Evolutionary conservation across 805 yeast genomes (phyloP).

Genomic region (Kodamaea nitidulidarum): DNA sequence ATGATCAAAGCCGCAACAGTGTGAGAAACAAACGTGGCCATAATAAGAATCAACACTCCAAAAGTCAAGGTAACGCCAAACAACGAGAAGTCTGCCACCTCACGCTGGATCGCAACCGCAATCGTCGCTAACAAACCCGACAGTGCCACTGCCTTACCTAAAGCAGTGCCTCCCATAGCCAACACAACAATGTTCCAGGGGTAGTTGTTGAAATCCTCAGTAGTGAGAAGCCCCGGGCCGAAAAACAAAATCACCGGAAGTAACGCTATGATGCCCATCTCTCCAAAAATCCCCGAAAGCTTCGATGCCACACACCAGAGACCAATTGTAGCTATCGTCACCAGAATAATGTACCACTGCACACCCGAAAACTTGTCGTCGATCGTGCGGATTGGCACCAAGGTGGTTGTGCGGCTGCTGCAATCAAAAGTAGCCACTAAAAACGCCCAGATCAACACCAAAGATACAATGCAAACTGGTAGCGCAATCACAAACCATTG

Average conservation of each 20-base stretch:
- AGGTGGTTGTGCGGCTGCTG: conserved; percentile 40
- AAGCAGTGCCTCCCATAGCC: conserved; percentile 97
- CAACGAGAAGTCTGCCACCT: conserved; percentile 63
- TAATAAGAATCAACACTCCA: conserved; percentile 37
- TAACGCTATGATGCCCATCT: conserved; percentile 94
- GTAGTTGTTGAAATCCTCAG: conserved; percentile 92
- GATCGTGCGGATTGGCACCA: conserved; percentile 55
- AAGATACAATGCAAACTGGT: conserved; percentile 42
- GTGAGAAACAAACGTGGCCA: conserved; percentile 43
- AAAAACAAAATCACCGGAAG: conserved; percentile 88
- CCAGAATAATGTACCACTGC: conserved; percentile 71
- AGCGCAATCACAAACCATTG: conserved; percentile 52
- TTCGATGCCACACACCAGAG: conserved; percentile 88
- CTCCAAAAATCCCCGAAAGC: conserved; percentile 74
- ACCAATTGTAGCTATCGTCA: conserved; percentile 67
- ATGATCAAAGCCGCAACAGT: conserved; percentile 43
- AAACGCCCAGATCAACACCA: conserved; percentile 44
- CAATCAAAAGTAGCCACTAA: conserved; percentile 55
- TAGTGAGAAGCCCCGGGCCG: conserved; percentile 81
- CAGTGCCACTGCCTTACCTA: conserved; percentile 91
- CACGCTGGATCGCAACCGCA: conserved; percentile 62
- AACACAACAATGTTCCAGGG: conserved; percentile 94
- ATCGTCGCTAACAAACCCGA: conserved; percentile 81
- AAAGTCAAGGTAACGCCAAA: conserved; percentile 74
- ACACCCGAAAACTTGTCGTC: conserved; percentile 63